These are phyloP conservation scores for Backusella parvicylindrica DNA, from an alignment of 192 early-diverging fungal species.

Conservation along the genomic window DNA sequence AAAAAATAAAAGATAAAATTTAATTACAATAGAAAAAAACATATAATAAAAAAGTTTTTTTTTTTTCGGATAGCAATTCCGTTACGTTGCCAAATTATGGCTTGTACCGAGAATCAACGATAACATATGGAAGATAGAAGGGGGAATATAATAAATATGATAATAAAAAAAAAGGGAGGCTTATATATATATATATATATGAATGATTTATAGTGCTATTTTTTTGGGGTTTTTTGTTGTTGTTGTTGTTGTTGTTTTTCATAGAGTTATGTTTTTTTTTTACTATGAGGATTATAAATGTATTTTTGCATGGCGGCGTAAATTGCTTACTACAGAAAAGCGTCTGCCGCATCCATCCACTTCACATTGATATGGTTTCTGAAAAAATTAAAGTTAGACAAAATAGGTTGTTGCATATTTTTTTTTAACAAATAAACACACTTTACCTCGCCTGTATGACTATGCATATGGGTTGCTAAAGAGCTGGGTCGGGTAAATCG, in stretches of 20 bases:
- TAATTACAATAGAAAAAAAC: neutral
- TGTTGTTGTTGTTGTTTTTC: too few species aligned
- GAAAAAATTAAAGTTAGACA: neutral
- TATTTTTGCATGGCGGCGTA: constrained; percentile 58
- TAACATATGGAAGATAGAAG: neutral
- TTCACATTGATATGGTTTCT: constrained; percentile 46
- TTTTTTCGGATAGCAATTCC: neutral
- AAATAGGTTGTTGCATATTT: neutral
- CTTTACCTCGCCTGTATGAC: constrained; percentile 29
- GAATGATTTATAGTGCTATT: too few species aligned
- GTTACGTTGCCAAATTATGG: neutral
- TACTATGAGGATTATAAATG: constrained; percentile 22
- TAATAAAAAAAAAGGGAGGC: neutral
- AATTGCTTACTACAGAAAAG: constrained; percentile 67
- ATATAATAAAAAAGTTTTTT: neutral
- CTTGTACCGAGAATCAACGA: neutral
- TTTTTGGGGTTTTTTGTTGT: too few species aligned
- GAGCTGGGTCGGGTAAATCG: constrained; percentile 22
- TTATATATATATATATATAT: too few species aligned
- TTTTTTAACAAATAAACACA: neutral
- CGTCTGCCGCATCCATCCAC: constrained; percentile 57
- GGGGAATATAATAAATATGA: too few species aligned
- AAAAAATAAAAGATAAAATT: neutral
- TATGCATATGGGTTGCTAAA: constrained; percentile 19
- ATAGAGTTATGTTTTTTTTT: neutral